Conservation (phyloP, 306 rosid species). For the Prunus mongolica region DNA sequence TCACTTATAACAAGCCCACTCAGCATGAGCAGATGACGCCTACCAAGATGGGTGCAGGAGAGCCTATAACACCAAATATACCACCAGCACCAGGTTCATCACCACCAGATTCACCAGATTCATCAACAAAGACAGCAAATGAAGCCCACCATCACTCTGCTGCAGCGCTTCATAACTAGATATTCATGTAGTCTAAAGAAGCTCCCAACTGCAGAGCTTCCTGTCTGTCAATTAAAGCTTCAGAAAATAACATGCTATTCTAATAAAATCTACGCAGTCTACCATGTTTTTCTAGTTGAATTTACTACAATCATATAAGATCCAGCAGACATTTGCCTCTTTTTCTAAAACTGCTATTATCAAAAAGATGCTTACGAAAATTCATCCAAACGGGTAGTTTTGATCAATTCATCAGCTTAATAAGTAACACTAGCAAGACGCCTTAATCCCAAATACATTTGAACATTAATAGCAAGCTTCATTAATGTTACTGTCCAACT, state of each 20-base stretch:
- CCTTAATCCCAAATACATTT: background rate
- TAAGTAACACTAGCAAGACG: background rate
- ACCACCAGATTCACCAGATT: background rate
- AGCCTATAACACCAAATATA: no score
- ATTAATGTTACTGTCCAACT: background rate
- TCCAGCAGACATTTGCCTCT: background rate
- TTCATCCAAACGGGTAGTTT: no score
- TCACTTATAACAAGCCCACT: background rate
- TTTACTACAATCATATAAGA: background rate
- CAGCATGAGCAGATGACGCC: background rate
- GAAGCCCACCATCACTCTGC: background rate
- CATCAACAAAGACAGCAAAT: background rate
- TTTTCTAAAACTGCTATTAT: no score
- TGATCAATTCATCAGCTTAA: background rate
- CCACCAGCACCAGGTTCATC: no score
- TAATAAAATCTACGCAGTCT: background rate
- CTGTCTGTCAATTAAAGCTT: background rate
- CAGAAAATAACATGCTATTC: background rate
- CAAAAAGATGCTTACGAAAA: no score
- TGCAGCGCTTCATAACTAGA: background rate
- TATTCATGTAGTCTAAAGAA: background rate
- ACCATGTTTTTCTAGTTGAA: background rate
- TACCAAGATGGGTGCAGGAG: background rate
- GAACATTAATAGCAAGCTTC: background rate
- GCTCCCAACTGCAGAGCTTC: background rate